Evolutionary conservation across 1,284 basidiomycete species (phyloP), one percentile per base, ranked within the genome.

Genomic region (Marasmius tenuissimus): DNA sequence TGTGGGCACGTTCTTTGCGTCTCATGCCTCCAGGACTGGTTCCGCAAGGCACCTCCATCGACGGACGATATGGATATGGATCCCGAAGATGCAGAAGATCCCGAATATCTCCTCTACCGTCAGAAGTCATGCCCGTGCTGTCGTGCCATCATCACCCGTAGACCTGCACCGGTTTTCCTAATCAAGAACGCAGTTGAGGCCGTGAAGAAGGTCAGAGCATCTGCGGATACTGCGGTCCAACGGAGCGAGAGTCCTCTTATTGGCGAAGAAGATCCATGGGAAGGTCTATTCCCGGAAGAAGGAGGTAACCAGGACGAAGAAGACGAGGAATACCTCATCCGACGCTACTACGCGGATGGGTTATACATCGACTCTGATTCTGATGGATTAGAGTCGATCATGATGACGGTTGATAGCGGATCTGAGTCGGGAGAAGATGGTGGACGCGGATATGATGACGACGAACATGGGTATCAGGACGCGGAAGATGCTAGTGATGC

Each of bases 1-100:
- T 92, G 89, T 68, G 89, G 89, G 3, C 89, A 92, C 66, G 81
- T 89, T 33, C 76, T 88, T 10, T 92, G 89, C 61, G 79, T 88
- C 39, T 67, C 68, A 5, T 92, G 90, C 66, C 81, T 92, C 8
- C 87, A 89, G 72, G 82, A 85, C 66, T 92, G 89, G 89, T 92
- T 92, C 74, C 81, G 84, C 58, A 81, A 83, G 59, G 87, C 88
- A 1, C 88, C 89, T 2, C 72, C 78, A 1, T 71, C 75, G 7
- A 77, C 81, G 14, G 81, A 84, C 47, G 86, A 86, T 38, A 81
- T 83, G 73, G 74, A 81, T 38, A 65, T 76, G 51, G 81, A 87
- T 57, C 79, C 82, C 42, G 78, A 82, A 33, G 78, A 81, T 50
- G 73, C 81, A 8, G 75, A 81, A 34, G 79, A 82, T 57, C 78